Evolutionary conservation across 2,329 filamentous ascomycete genomes (phyloP), one percentile per base, ranked within the genome.

Genomic region (Alternaria ventricosa): DNA sequence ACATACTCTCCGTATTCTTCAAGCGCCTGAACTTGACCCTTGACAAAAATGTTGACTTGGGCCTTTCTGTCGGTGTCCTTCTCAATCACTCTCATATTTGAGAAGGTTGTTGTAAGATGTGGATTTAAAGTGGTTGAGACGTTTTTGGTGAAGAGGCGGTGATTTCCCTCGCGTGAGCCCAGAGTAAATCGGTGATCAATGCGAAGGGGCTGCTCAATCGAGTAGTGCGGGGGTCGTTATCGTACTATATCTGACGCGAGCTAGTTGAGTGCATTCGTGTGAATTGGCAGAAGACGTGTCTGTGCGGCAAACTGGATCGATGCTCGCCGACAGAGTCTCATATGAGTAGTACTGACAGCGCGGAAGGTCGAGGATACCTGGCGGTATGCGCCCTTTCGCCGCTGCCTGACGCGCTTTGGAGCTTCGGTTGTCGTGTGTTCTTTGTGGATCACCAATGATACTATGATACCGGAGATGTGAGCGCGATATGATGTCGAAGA

Each of bases 51-150:
- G 41, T 77, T 63, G 1, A 78, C 70, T 10, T 79, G 73, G 6
- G 77, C 76, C 18, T 56, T 65, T 12, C 79, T 76, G 56, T 83
- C 78, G 1, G 73, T 73, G 7, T 63, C 69, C 11, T 75, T 73
- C 61, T 80, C 79, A 9, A 64, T 6, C 45, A 75, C 78, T 70
- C 76, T 82, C 81, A 83, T 83, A 11, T 15, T 78, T n/a, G 12
- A 15, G 6, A 41, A 44, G 5, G 30, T 55, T 7, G 23, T n/a
- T n/a, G 20, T 30, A 15, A 12, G 15, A n/a, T 6, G 20, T 4
- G 28, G 15, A 30, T 20, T 30, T 1, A 4, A 5, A 15, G n/a
- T 22, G 4, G 13, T 15, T 27, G 6, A 22, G 25, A 7, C 9
- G 5, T 50, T 0, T 22, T 6, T 15, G 11, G 4, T 9, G 6